Evolutionary conservation across 1,139 yeast genomes (phyloP).

Genomic region (Diutina siamensis): DNA sequence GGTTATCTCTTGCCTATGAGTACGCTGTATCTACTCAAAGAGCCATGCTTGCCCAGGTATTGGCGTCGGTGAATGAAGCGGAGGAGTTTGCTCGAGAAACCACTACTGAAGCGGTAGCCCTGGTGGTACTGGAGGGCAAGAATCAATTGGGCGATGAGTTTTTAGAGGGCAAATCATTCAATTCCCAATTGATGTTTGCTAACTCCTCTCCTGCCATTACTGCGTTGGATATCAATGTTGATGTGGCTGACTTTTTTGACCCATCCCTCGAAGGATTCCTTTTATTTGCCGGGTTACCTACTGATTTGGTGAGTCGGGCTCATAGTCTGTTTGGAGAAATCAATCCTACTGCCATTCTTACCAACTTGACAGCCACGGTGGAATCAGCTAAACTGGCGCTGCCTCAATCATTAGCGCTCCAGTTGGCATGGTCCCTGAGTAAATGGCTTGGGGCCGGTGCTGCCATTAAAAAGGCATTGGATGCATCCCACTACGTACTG

Average conservation of each 20-base stretch:
- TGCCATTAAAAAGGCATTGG: conserved; percentile 21
- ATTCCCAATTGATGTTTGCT: conserved; percentile 75
- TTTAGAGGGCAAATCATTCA: conserved; percentile 55
- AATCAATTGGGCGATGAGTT: conserved; percentile 46
- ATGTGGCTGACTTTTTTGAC: conserved; percentile 64
- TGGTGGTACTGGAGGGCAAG: conserved; percentile 56
- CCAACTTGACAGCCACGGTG: conserved; percentile 22
- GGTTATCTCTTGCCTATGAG: conserved; percentile 53
- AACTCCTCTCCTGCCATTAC: conserved; percentile 23
- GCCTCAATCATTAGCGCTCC: conserved; percentile 25
- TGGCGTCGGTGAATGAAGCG: conserved; percentile 49
- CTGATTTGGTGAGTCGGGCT: conserved; percentile 18
- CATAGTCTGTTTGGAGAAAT: conserved; percentile 20
- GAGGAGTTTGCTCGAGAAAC: conserved; percentile 57
- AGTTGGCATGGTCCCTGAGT: conserved; percentile 27
- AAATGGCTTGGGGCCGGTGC: conserved; percentile 35
- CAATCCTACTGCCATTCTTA: conserved; percentile 25
- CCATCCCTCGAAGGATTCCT: conserved; percentile 53
- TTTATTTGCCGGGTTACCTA: conserved; percentile 31
- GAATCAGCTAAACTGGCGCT: conserved; percentile 22
- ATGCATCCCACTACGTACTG: conserved; percentile 17
- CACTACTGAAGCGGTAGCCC: conserved; percentile 49
- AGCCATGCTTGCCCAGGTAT: conserved; percentile 52
- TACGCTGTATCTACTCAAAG: conserved; percentile 64
- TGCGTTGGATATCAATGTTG: conserved; percentile 38